These are phyloP conservation scores for Incumbomyces lentus DNA, from an alignment of 2,329 filamentous ascomycete genomes.

Conservation along the genomic window DNA sequence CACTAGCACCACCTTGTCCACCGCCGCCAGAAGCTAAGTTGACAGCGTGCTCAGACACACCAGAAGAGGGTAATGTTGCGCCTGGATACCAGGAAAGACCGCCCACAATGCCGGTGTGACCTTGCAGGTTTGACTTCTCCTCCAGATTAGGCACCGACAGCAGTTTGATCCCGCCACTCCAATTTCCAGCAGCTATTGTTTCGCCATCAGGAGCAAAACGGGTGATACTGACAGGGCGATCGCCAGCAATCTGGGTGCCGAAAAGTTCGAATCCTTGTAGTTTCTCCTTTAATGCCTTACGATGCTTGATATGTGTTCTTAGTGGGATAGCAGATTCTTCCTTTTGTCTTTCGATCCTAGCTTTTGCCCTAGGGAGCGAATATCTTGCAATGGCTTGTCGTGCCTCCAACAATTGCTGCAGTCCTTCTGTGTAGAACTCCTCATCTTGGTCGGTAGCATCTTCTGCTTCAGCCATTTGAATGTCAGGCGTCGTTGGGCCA, in stretches of 20 bases:
- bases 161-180: constrained; percentile 80
- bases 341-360: constrained; percentile 65
- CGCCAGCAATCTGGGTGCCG: constrained; percentile 84
- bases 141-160: constrained; percentile 74
- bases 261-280: constrained; percentile 79
- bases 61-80: constrained; percentile 60
- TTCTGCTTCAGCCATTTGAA: constrained; percentile 46
- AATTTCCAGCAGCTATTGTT: constrained; percentile 80
- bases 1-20: constrained; percentile 62
- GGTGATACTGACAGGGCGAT: constrained; percentile 83
- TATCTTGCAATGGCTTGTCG: constrained; percentile 70
- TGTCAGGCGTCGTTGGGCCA: constrained; percentile 44
- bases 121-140: constrained; percentile 63
- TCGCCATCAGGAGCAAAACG: constrained; percentile 80
- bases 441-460: constrained; percentile 68
- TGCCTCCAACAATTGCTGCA: constrained; percentile 61
- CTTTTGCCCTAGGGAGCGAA: constrained; percentile 72
- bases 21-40: constrained; percentile 69
- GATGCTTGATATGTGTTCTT: constrained; percentile 82
- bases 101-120: constrained; percentile 80
- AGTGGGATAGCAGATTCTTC: constrained; percentile 73
- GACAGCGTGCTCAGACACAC: constrained; percentile 60
- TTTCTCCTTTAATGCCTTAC: constrained; percentile 77
- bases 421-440: constrained; percentile 88
- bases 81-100: constrained; percentile 85